A percentile compares a stretch with the other conserved stretches of the same genome.
phyloP scores from a whole-genome alignment of 306 rosid species.

The Macrotyloma uniflorum region DNA sequence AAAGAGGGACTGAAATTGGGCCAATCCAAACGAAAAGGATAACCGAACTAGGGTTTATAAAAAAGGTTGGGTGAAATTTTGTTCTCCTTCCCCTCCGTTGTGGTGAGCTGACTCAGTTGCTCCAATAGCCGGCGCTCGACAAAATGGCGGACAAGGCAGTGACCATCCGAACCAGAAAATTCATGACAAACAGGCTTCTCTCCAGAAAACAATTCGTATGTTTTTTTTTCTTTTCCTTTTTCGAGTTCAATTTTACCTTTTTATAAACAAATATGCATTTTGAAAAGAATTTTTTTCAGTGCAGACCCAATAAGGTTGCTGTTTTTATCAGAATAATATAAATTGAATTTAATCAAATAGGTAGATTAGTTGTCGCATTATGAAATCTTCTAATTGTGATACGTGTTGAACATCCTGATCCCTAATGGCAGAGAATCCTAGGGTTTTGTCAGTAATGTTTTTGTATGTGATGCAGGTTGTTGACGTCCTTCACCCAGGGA shows the following conservation, averaged over 20 bases:
- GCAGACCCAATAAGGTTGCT: not conserved
- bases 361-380: not conserved
- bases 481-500: slow-evolving; percentile 90
- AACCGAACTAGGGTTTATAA: not conserved
- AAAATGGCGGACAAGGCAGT: slow-evolving; percentile 91
- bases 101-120: not conserved
- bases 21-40: not conserved
- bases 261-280: not conserved
- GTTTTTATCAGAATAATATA: not conserved
- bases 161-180: slow-evolving; percentile 80
- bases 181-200: slow-evolving; percentile 87
- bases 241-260: not conserved
- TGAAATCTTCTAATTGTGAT: not conserved
- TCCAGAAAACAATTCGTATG: slow-evolving; percentile 88
- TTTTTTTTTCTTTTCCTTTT: not conserved
- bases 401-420: not conserved
- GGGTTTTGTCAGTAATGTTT: not conserved
- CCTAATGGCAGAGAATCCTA: not conserved
- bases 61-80: not conserved
- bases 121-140: slow-evolving; percentile 8
- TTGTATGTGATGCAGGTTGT: slow-evolving; percentile 49
- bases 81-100: not conserved
- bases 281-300: not conserved
- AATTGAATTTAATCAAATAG: not conserved
- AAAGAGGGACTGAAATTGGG: not conserved